A percentile compares a stretch with the other conserved stretches of the same genome.
Conservation (phyloP, 495 filamentous ascomycete genomes). For the Penicillium waksmanii region DNA sequence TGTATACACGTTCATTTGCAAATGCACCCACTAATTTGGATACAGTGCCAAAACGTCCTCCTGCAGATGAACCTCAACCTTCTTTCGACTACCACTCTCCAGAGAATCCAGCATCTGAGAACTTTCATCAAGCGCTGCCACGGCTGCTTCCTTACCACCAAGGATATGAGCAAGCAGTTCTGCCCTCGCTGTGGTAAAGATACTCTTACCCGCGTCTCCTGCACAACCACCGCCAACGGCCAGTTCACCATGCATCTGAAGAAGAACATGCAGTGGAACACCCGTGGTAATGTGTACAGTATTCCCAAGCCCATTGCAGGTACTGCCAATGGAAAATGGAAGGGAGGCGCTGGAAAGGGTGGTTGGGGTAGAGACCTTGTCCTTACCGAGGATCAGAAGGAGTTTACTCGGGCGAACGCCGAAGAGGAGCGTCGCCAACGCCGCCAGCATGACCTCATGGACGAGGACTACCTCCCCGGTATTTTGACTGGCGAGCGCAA, state of each 20-base stretch:
- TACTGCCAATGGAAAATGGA: slow-evolving; percentile 72
- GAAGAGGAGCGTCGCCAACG: slow-evolving; percentile 64
- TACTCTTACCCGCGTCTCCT: slow-evolving; percentile 83
- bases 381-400: slow-evolving; percentile 94
- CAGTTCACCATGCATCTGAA: slow-evolving; percentile 88
- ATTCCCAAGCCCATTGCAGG: slow-evolving; percentile 90
- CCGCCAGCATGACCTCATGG: slow-evolving; percentile 81
- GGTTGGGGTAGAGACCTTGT: slow-evolving; percentile 85
- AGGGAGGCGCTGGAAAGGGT: slow-evolving; percentile 77
- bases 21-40: slow-evolving; percentile 15
- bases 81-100: slow-evolving; percentile 69
- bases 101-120: slow-evolving; percentile 77
- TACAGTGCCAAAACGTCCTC: slow-evolving; percentile 79
- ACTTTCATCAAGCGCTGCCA: slow-evolving; percentile 92
- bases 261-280: slow-evolving; percentile 96
- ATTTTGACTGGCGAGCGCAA: slow-evolving; percentile 81
- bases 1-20: slow-evolving; percentile 1
- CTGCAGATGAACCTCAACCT: slow-evolving; percentile 94
- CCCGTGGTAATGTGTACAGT: slow-evolving; percentile 83
- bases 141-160: slow-evolving; percentile 85
- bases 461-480: slow-evolving; percentile 86
- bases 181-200: slow-evolving; percentile 88
- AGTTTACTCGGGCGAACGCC: slow-evolving; percentile 69
- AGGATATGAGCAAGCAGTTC: slow-evolving; percentile 89
- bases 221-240: slow-evolving; percentile 78